Evolutionary conservation across 2,329 filamentous ascomycete species (phyloP).

Genomic region (Neocatenulostroma microsporum): DNA sequence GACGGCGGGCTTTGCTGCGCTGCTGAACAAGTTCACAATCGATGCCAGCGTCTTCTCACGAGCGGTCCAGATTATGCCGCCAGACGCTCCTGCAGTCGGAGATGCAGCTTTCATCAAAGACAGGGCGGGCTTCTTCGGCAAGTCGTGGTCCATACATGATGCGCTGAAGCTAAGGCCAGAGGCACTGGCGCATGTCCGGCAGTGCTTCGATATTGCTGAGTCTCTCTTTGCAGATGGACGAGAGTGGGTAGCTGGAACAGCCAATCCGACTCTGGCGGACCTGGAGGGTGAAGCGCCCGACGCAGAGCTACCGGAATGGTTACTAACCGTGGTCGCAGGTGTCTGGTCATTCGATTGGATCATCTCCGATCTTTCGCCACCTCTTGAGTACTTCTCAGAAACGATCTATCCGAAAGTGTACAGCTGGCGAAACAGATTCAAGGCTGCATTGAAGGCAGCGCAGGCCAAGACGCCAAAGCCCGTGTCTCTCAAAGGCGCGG

Average conservation of each 20-base stretch:
- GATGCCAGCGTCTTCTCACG: neutral
- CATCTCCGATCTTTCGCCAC: constrained; percentile 46
- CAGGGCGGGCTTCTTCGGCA: constrained; percentile 40
- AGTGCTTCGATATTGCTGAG: constrained; percentile 54
- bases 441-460: constrained; percentile 39
- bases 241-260: constrained; percentile 52
- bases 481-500: constrained; percentile 44
- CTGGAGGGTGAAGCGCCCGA: constrained; percentile 44
- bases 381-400: constrained; percentile 45
- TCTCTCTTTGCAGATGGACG: constrained; percentile 58
- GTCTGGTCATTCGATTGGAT: constrained; percentile 54
- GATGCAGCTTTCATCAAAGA: constrained; percentile 49
- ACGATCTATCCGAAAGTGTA: constrained; percentile 52
- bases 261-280: constrained; percentile 54
- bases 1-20: constrained; percentile 25
- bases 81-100: constrained; percentile 45
- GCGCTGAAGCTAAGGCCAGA: constrained; percentile 43
- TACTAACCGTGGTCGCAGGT: constrained; percentile 12
- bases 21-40: constrained; percentile 50
- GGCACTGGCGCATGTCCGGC: constrained; percentile 48
- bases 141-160: constrained; percentile 32
- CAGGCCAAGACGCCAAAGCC: constrained; percentile 35
- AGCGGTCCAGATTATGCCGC: constrained; percentile 45
- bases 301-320: no score
- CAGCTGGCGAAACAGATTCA: constrained; percentile 58